Evolutionary conservation across 1,284 basidiomycete species (phyloP), one percentile per base, ranked within the genome.

Genomic region (Amylostereum areolatum): DNA sequence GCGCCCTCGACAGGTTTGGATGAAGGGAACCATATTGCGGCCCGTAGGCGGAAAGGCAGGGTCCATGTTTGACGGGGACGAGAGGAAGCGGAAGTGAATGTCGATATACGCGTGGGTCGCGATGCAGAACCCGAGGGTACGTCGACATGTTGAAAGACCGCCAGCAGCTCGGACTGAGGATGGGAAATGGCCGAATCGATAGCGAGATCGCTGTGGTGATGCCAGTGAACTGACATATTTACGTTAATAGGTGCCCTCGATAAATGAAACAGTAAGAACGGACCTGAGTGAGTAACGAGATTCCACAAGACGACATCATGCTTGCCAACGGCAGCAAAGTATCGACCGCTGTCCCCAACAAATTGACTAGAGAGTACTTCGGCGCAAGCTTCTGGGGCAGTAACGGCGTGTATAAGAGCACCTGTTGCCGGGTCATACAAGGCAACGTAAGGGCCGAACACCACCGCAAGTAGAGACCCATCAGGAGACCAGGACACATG

Each of bases 401-500:
- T 75, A 42, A 97, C 72, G 0, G 80, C 81, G 46, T 81, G 79
- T 12, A 80, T 70, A 27, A 91, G 69, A n/a, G 75, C 66, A 57
- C 85, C 89, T 40, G 80, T 83, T 29, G 72, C 62, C 0, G 89
- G 78, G 58, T 92, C 85, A 70, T 92, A 97, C 3, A 99, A 66
- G 4, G 84, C 83, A 44, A 96, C 75, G 50, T 83, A 80, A 24
- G 76, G 63, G 0, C 81, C 83, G 46, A 90, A 78, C 6, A 85
- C 75, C 5, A 96, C 75, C 4, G 87, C 89, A 28, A 98, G 71
- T 35, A 99, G 73, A 9, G 94, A 94, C 6, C 83, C 89, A 63
- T 98, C 96, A 1, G 78, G 78, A 5, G 94, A 92, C 81, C 92
- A 97, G 1, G 83, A 76, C 0, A 80, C 72, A 48, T 83, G 75